Conservation (phyloP, 2,329 filamentous ascomycete genomes). For the Botryotinia globosa region DNA sequence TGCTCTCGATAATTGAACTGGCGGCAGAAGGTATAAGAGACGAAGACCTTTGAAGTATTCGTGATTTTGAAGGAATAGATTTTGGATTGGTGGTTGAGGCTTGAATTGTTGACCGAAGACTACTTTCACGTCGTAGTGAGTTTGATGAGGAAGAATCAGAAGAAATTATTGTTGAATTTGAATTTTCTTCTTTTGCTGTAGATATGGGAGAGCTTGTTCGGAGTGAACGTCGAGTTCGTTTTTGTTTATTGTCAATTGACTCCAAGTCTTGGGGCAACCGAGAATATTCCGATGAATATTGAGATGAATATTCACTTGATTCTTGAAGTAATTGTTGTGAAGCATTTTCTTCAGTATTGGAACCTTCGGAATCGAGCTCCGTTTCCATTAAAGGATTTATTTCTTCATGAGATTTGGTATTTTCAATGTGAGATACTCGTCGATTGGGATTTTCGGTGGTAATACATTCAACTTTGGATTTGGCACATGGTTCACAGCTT, state of each 20-base stretch:
- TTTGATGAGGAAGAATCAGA: not conserved
- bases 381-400: not conserved
- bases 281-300: constrained; percentile 15
- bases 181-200: not conserved
- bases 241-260: not conserved
- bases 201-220: not conserved
- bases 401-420: not conserved
- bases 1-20: not conserved
- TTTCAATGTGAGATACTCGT: not conserved
- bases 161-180: not conserved
- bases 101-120: constrained; percentile 7
- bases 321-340: constrained; percentile 20
- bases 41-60: not conserved
- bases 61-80: not conserved
- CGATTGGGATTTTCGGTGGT: not conserved
- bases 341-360: constrained; percentile 8
- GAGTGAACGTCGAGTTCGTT: constrained; percentile 3
- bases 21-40: not conserved
- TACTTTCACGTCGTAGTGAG: constrained; percentile 1
- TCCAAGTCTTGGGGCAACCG: constrained; percentile 3
- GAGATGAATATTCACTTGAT: constrained; percentile 18
- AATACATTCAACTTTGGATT: not conserved
- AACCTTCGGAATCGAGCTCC: constrained; percentile 13
- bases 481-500: constrained; percentile 9
- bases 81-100: not conserved